Conservation (phyloP, 78 protist species). For the Capsaspora owczarzaki region DNA sequence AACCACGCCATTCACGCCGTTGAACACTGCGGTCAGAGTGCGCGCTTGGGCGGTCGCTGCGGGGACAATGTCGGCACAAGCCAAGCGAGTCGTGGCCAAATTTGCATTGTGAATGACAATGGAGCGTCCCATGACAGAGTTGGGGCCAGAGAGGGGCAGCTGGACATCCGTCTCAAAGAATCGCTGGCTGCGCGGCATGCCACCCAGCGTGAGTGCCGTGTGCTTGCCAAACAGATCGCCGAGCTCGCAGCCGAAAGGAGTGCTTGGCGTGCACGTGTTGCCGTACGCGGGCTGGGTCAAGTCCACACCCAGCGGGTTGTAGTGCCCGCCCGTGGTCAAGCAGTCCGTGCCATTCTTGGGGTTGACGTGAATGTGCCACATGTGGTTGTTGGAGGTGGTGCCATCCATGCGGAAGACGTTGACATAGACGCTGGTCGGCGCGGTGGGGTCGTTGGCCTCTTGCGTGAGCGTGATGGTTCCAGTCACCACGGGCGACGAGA, state of each 20-base stretch:
- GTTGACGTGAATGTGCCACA: not conserved
- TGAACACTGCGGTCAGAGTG: not conserved
- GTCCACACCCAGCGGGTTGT: not conserved
- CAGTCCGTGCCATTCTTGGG: not conserved
- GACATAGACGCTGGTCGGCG: not conserved
- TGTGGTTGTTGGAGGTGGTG: not conserved
- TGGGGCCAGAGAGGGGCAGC: slow-evolving; percentile 1
- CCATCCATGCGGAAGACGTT: too few species aligned
- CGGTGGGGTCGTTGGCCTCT: too few species aligned
- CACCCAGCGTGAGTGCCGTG: too few species aligned
- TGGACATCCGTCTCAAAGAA: not conserved
- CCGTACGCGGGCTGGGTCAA: not conserved
- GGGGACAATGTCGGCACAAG: not conserved
- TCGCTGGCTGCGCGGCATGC: not conserved
- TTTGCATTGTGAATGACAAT: not conserved
- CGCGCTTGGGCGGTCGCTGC: not conserved
- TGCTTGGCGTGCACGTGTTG: not conserved
- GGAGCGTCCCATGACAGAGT: not conserved
- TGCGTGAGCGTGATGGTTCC: too few species aligned
- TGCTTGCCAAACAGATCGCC: not conserved
- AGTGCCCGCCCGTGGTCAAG: not conserved
- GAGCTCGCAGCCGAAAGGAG: not conserved
- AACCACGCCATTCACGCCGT: not conserved
- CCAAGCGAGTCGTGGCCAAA: not conserved
- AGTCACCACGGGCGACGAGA: too few species aligned